Percentiles rank a stretch among this genome's conserved stretches.
Conservation (phyloP, 768 basidiomycete genomes). For the Amanita polypyramis region DNA sequence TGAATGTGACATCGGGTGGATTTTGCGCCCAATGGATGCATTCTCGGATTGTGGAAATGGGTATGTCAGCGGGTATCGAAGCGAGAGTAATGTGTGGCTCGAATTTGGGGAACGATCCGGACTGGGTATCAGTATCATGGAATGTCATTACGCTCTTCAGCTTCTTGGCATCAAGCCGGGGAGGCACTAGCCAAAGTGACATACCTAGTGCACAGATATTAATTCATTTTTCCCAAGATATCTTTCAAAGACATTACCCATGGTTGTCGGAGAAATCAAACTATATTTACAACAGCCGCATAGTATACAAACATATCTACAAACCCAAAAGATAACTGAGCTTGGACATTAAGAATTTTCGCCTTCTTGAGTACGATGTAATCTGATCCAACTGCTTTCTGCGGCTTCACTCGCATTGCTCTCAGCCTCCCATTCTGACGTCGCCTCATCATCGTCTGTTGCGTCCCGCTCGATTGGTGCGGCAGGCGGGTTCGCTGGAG, state of each 20-base stretch:
- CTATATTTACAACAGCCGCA: neutral
- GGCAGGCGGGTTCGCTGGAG: slow-evolving; percentile 10
- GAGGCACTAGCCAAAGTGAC: slow-evolving; percentile 65
- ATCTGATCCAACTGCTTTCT: slow-evolving; percentile 62
- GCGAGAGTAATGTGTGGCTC: slow-evolving; percentile 66
- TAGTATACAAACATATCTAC: neutral
- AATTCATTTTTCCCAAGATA: neutral
- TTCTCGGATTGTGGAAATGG: slow-evolving; percentile 24
- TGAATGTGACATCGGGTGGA: slow-evolving; percentile 35
- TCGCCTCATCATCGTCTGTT: slow-evolving; percentile 28
- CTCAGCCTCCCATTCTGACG: slow-evolving; percentile 62
- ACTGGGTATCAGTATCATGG: slow-evolving; percentile 16
- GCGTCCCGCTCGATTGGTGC: slow-evolving; percentile 10
- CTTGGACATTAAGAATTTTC: neutral
- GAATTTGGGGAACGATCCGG: slow-evolving; percentile 46
- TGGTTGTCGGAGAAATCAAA: neutral
- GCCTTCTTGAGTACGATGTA: slow-evolving; percentile 20
- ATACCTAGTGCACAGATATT: slow-evolving; percentile 28
- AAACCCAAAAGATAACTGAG: neutral
- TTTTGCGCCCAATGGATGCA: slow-evolving; percentile 26
- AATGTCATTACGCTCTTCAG: slow-evolving; percentile 38
- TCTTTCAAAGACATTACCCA: neutral
- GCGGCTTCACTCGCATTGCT: slow-evolving; percentile 47
- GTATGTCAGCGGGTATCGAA: slow-evolving; percentile 23
- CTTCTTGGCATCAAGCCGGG: slow-evolving; percentile 26